phyloP scores from a whole-genome alignment of 257 asterid species.

The Gentiana macrophylla region DNA sequence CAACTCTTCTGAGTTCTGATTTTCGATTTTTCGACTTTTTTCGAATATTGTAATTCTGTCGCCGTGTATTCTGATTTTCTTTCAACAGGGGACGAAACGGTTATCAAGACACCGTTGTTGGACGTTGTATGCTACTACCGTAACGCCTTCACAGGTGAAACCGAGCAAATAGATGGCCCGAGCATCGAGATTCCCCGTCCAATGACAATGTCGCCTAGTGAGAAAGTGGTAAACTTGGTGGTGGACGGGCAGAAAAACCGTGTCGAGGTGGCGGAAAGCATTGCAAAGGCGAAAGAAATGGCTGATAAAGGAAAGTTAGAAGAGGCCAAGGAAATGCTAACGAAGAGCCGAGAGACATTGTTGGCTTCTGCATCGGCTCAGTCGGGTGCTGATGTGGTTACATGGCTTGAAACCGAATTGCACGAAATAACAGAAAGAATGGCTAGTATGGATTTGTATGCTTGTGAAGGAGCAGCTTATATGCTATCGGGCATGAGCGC shows the following conservation, averaged over 20 bases:
- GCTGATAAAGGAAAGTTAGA: conserved; percentile 35
- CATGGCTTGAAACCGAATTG: conserved; percentile 26
- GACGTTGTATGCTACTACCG: neutral
- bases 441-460: conserved; percentile 21
- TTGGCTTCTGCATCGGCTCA: conserved; percentile 19
- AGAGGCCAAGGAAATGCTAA: conserved; percentile 17
- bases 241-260: conserved; percentile 42
- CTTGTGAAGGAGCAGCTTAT: conserved; percentile 29
- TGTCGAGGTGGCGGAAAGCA: conserved; percentile 19
- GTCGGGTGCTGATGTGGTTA: conserved; percentile 24
- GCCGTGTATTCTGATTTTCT: neutral
- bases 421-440: conserved; percentile 24
- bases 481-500: conserved; percentile 7
- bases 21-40: too few species aligned
- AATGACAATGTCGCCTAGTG: conserved; percentile 4
- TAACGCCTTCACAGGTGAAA: conserved; percentile 7
- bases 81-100: neutral
- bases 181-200: conserved; percentile 27
- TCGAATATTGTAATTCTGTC: neutral
- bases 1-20: too few species aligned
- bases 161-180: conserved; percentile 7
- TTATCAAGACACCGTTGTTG: neutral
- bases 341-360: conserved; percentile 10
- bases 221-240: conserved; percentile 17
- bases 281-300: conserved; percentile 27